Conservation (phyloP, 441 rosid genomes). For the Corymbia calophylla region DNA sequence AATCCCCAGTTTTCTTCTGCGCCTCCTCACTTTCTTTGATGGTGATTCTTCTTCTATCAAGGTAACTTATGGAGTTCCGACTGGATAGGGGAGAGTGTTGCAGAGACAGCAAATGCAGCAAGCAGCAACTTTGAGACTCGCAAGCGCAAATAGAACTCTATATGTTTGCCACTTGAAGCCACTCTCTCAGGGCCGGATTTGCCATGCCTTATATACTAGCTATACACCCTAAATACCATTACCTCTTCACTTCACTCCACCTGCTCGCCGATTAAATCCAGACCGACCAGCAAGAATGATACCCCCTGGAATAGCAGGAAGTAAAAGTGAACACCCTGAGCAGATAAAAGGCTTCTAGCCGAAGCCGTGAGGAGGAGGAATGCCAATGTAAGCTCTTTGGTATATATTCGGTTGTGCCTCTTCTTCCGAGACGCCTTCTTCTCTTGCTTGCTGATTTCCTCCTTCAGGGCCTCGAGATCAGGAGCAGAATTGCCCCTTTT, state of each 20-base stretch:
- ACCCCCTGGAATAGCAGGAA: slow-evolving; percentile 17
- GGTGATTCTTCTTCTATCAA: not conserved
- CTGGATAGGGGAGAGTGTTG: not conserved
- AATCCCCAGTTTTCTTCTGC: not conserved
- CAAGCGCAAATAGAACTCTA: not conserved
- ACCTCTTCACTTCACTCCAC: slow-evolving; percentile 4
- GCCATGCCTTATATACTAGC: not conserved
- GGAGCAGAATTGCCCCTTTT: slow-evolving; percentile 4
- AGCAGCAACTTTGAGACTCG: not conserved
- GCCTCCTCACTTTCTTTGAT: not conserved
- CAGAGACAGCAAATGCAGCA: not conserved
- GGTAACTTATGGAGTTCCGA: not conserved
- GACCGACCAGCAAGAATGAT: slow-evolving; percentile 12
- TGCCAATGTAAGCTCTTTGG: slow-evolving; percentile 8
- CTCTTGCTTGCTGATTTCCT: not conserved
- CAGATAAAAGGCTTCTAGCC: slow-evolving; percentile 8
- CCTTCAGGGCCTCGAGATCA: not conserved
- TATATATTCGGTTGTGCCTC: slow-evolving; percentile 10
- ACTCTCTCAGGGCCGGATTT: not conserved
- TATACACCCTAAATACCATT: not conserved
- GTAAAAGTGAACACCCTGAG: slow-evolving; percentile 14
- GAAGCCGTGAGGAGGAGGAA: slow-evolving; percentile 10
- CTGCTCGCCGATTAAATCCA: slow-evolving; percentile 14
- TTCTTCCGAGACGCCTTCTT: not conserved
- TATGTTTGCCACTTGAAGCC: not conserved